These are phyloP conservation scores for Balansia obtecta DNA, from an alignment of 2,329 filamentous ascomycete genomes.

Conservation along the genomic window DNA sequence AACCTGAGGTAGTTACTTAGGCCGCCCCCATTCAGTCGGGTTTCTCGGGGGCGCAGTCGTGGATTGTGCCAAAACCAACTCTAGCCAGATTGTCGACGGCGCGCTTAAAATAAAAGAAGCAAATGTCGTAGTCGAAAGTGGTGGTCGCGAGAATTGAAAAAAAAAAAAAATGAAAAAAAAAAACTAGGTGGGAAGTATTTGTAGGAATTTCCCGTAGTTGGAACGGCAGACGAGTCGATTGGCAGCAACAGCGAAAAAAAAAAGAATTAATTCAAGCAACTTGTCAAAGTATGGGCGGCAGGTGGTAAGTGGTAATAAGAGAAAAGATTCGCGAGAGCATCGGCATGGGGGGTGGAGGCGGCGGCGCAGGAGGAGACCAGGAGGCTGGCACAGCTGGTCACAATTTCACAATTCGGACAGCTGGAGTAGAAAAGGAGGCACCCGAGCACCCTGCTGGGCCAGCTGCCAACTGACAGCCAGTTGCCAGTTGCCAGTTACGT, in stretches of 20 bases:
- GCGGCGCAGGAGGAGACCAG: neutral
- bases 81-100: neutral
- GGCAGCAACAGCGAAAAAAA: too few species aligned
- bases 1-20: slow-evolving; percentile 1
- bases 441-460: too few species aligned
- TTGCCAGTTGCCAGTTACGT: too few species aligned
- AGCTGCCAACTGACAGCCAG: too few species aligned
- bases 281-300: neutral
- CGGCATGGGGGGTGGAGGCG: neutral
- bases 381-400: too few species aligned
- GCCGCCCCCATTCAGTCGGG: slow-evolving; percentile 3
- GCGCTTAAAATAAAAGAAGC: neutral
- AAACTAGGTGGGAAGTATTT: neutral
- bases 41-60: neutral
- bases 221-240: neutral
- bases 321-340: neutral
- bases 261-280: neutral
- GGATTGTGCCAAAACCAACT: neutral
- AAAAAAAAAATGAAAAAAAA: too few species aligned
- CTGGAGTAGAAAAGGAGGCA: neutral
- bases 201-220: neutral
- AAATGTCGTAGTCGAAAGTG: neutral
- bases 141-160: neutral
- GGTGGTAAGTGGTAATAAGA: neutral
- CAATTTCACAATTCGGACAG: too few species aligned